These are phyloP conservation scores for Bauhinia variegata DNA, from an alignment of 306 rosid species.

Conservation along the genomic window DNA sequence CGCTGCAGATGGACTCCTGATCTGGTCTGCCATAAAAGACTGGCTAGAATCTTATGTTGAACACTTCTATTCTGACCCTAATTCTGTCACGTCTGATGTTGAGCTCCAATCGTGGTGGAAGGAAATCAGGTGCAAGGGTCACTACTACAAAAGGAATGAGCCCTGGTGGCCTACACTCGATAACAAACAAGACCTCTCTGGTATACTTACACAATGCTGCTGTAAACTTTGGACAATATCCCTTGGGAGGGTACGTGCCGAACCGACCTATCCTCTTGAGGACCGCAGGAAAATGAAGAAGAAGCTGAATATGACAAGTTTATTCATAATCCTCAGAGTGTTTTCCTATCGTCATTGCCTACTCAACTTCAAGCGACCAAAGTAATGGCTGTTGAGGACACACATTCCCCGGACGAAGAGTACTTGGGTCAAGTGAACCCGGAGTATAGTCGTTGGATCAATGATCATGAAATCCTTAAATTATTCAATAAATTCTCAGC, in stretches of 20 bases:
- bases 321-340: slow-evolving; percentile 67
- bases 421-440: slow-evolving; percentile 79
- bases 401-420: slow-evolving; percentile 97
- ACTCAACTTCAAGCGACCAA: slow-evolving; percentile 96
- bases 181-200: slow-evolving; percentile 68
- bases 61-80: slow-evolving; percentile 69
- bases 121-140: slow-evolving; percentile 86
- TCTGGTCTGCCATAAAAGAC: slow-evolving; percentile 94
- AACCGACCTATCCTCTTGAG: slow-evolving; percentile 90
- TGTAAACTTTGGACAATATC: slow-evolving; percentile 93
- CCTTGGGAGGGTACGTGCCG: slow-evolving; percentile 93
- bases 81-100: slow-evolving; percentile 59
- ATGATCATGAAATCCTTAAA: slow-evolving; percentile 54
- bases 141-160: slow-evolving; percentile 71
- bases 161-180: slow-evolving; percentile 95
- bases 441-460: slow-evolving; percentile 68
- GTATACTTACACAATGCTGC: slow-evolving; percentile 81
- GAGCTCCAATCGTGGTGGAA: slow-evolving; percentile 96
- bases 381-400: slow-evolving; percentile 97
- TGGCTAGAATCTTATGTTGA: slow-evolving; percentile 82
- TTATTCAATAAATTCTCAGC: slow-evolving; percentile 59
- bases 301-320: slow-evolving; percentile 66
- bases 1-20: slow-evolving; percentile 87
- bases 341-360: slow-evolving; percentile 83
- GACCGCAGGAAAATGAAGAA: slow-evolving; percentile 74